phyloP scores from a whole-genome alignment of 768 basidiomycete genomes.

The Leccinum boreale region DNA sequence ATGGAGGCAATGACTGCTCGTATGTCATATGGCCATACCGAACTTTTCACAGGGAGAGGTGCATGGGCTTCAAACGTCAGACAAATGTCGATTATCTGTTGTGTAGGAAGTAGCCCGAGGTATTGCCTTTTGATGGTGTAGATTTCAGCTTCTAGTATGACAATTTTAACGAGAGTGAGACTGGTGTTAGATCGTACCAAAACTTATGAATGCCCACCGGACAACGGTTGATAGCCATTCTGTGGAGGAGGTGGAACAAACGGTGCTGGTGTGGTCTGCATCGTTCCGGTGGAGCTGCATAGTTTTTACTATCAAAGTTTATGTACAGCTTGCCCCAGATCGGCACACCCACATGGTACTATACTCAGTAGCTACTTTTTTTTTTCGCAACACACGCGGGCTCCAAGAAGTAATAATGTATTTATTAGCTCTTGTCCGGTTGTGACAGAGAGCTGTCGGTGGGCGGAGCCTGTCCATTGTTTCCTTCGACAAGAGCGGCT shows the following conservation, averaged over 20 bases:
- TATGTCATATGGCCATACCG: slow-evolving; percentile 75
- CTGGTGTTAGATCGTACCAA: slow-evolving; percentile 13
- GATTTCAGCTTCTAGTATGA: slow-evolving; percentile 37
- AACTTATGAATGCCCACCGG: slow-evolving; percentile 31
- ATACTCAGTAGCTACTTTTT: slow-evolving; percentile 1
- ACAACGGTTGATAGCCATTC: slow-evolving; percentile 33
- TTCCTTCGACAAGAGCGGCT: slow-evolving; percentile 23
- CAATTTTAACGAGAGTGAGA: slow-evolving; percentile 23
- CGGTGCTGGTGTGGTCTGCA: slow-evolving; percentile 49
- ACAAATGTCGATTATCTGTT: slow-evolving; percentile 79
- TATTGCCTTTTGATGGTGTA: slow-evolving; percentile 71
- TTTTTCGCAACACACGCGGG: not conserved
- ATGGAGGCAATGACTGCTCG: slow-evolving; percentile 59
- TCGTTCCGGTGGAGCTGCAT: slow-evolving; percentile 63
- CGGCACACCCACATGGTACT: not conserved
- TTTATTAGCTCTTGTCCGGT: slow-evolving; percentile 2
- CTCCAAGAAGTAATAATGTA: not conserved
- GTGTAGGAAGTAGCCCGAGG: slow-evolving; percentile 59
- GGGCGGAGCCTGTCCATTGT: not conserved
- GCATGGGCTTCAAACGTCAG: slow-evolving; percentile 68
- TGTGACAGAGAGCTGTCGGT: not conserved
- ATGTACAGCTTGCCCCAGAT: slow-evolving; percentile 21
- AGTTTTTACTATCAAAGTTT: slow-evolving; percentile 71
- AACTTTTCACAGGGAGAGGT: slow-evolving; percentile 56
- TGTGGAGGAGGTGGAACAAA: slow-evolving; percentile 37